Base-by-base conservation (phyloP, 345 rosid genomes). In the Euphorbia tirucalli region DNA sequence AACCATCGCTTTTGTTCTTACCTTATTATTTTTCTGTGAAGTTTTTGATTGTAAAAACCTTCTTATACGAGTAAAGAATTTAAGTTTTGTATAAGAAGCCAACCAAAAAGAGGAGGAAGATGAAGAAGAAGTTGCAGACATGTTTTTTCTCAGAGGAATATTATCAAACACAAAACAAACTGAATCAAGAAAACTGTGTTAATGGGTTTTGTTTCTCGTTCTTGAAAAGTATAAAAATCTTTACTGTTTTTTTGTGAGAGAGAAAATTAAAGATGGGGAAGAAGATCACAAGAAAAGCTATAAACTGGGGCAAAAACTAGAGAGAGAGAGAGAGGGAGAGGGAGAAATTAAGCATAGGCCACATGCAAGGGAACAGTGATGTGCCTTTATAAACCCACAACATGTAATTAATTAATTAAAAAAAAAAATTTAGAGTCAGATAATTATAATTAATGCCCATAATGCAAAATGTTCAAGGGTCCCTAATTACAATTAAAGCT, bases 1-100 rank as follows among this genome's bases (percentile, higher is more conserved):
- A 4, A 41, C 48, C 37, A 21, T 8, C 11, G 1, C 27, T 54
- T 27, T 74, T 46, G 74, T 30, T 66, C 48, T 68, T 3, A 70
- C 19, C 15, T 44, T 31, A 21, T 77, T 72, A 60, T 57, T 59
- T 65, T 80, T 87, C 9, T 84, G 81, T 11, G 83, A 50, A 4
- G 88, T 27, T 77, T 86, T 92, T 54, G 86, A 67, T 76, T 80
- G 87, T 67, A 92, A 61, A 81, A 89, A 86, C 15, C 87, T 75
- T 41, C 93, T 86, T 69, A 92, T 67, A 22, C 75, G 87, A 62
- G 85, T 74, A 49, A 89, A 88, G 82, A 92, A 86, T 5, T 74
- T 85, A 35, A 86, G 84, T 66, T 85, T 85, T 59, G 72, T 73
- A 82, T 62, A 72, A 61, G 87, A 82, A 55, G 77, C 46, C 5